Base-by-base conservation (phyloP, 345 rosid genomes). In the Salix udensis region DNA sequence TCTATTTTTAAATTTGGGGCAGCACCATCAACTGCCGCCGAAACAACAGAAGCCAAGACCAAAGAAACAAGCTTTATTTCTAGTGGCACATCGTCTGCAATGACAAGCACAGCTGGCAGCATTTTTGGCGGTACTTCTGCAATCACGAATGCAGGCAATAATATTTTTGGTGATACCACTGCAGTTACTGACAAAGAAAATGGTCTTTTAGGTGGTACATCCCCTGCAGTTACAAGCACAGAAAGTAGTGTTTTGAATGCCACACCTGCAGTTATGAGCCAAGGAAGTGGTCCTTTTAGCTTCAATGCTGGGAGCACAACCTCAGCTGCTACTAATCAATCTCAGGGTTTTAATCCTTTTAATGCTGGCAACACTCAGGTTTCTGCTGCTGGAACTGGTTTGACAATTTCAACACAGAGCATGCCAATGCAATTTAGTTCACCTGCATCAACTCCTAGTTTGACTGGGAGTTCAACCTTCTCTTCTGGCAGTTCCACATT, bases 381-480 rank as follows among this genome's bases (percentile, higher is more conserved):
- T 64, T 84, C 88, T 86, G 82, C 78, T 37, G 66, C 81, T 68
- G 92, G 82, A 52, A 81, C 82, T 76, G 88, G 81, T 74, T 55
- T 83, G 82, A 78, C 85, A 65, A 61, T 87, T 70, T 79, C 89
- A 65, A 80, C 88, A 69, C 91, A 84, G 82, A 89, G 85, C 78
- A 68, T 65, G 42, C 91, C 91, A 10, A 75, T 74, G 80, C 89
- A 83, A 73, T 88, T 84, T 78, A 85, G 84, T 40, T 82, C 91
- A 40, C 83, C 93, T 70, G 79, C 79, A 34, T 80, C 91, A 62
- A 79, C 89, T 74, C 74, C 93, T 40, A 83, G 86, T 23, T 71
- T 77, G 75, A 73, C 87, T 70, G 91, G 85, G 67, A 89, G 70
- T 79, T 40, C 86, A n/a, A 58, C 83, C 68, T 70, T 82, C 68